Evolutionary conservation across 192 early-diverging fungal species (phyloP), one percentile per base, ranked within the genome.

Genomic region (Umbelopsis ramanniana): DNA sequence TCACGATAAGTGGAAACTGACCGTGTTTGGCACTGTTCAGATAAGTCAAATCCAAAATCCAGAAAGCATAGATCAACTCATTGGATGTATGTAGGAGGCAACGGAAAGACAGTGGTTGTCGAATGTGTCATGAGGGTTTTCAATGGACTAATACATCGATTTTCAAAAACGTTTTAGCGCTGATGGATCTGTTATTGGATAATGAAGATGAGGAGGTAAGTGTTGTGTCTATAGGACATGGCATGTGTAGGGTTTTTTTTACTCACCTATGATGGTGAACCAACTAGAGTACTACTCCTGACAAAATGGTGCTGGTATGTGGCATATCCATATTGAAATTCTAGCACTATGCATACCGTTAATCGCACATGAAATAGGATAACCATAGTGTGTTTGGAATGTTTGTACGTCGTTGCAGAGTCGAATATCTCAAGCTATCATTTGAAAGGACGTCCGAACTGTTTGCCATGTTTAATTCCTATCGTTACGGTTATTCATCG

Each of bases 331-430:
- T 50, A 2, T 50, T 19, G 6, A 17, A 50, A 3, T 29, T 50
- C 9, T 15, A n/a, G 12, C 15, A 4, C 57, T 12, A 63, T 6
- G 6, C 35, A 17, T 19, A 3, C 15, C 33, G 4, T n/a, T 63
- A 33, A n/a, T 35, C 17, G 26, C 8, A 57, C 6, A 11, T 43
- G 40, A 43, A 43, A 43, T 43, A 83, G 82, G 76, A 76, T 22
- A 67, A 73, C 23, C 26, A 69, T 15, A 83, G 82, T 67, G 48
- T 80, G 4, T 68, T 83, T 52, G 82, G 79, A 6, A 47, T 83
- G 19, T 83, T 78, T 43, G 76, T 80, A 14, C 72, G 82, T 0
- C 79, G 75, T 57, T 79, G 76, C 6, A 68, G 74, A 50, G 50
- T 80, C 12, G 82, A 79, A 52, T 83, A 68, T 52, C 73, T 66